Base-by-base conservation (phyloP, 2,329 filamentous ascomycete species). In the Delphinella strobiligena region DNA sequence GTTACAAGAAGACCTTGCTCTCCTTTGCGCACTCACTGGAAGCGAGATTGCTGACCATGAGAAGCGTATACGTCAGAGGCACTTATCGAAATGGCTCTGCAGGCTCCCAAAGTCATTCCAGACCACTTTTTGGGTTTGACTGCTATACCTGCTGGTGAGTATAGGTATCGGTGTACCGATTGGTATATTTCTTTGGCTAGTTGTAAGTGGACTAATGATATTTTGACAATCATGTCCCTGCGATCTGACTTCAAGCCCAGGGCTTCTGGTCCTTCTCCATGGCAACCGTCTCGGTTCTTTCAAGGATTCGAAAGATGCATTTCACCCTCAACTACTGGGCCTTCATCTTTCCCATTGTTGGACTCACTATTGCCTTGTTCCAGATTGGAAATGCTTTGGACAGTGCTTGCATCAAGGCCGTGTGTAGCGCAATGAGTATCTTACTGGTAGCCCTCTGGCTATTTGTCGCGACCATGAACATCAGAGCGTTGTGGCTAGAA, bases 291-390 rank as follows among this genome's bases (percentile, higher is more conserved):
- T 54, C 57, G 2, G 54, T 65, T 8, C n/a, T 65, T 41, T 19
- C 58, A 14, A 56, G 61, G 24, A 44, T 55, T 8, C 53, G 59
- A 12, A 55, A 61, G 10, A 72, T 69, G 52, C 48, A 47, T 1
- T 72, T 72, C 52, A 63, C 66, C 5, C 53, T 72, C 18, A 64
- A 59, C 52, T 81, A 75, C 75, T 78, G 72, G 67, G 73, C 74
- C 4, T 77, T 78, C 54, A 69, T 81, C 24, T 81, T 80, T 50
- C 76, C 77, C 4, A 80, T 80, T 43, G 74, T 71, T 1, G 77
- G 76, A 0, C 71, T 80, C 37, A 74, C 72, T 2, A 61, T 80
- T 30, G 71, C 74, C 1, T 69, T 69, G 3, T 74, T 80, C 31
- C 62, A 71, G 11, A 60, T 78, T 34, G 76, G 71, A 2, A 63